Conservation (phyloP, 78 protist genomes). For the Speleostelium caveatum region DNA sequence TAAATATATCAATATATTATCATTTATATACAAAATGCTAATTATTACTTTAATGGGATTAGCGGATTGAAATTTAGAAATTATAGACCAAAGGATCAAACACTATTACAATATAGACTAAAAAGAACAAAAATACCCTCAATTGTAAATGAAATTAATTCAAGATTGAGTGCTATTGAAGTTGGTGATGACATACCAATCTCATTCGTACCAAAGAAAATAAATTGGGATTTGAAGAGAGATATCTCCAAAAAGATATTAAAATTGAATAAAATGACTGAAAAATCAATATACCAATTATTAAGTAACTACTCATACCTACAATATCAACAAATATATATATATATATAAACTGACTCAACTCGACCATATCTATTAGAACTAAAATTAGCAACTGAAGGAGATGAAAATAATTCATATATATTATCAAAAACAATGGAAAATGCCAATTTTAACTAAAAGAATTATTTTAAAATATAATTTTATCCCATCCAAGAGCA, state of each 20-base stretch:
- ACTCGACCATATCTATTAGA: too few relatives aligned
- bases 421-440: slow-evolving; percentile 8
- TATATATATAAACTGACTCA: too few relatives aligned
- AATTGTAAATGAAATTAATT: slow-evolving; percentile 49
- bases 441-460: background rate
- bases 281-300: slow-evolving; percentile 48
- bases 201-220: slow-evolving; percentile 47
- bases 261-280: slow-evolving; percentile 56
- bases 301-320: too few relatives aligned
- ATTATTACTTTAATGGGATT: too few relatives aligned
- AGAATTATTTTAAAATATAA: too few relatives aligned
- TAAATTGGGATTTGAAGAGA: slow-evolving; percentile 72
- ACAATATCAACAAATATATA: too few relatives aligned
- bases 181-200: slow-evolving; percentile 8
- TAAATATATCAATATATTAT: too few relatives aligned
- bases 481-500: too few relatives aligned
- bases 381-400: slow-evolving; percentile 6
- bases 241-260: slow-evolving; percentile 30
- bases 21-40: too few relatives aligned
- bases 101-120: slow-evolving; percentile 22
- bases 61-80: slow-evolving; percentile 78
- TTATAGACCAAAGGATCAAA: slow-evolving; percentile 51
- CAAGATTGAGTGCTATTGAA: slow-evolving; percentile 35
- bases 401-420: slow-evolving; percentile 4
- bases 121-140: slow-evolving; percentile 50